Base-by-base conservation (phyloP, 2,329 filamentous ascomycete genomes). In the Graphilbum fragrans region DNA sequence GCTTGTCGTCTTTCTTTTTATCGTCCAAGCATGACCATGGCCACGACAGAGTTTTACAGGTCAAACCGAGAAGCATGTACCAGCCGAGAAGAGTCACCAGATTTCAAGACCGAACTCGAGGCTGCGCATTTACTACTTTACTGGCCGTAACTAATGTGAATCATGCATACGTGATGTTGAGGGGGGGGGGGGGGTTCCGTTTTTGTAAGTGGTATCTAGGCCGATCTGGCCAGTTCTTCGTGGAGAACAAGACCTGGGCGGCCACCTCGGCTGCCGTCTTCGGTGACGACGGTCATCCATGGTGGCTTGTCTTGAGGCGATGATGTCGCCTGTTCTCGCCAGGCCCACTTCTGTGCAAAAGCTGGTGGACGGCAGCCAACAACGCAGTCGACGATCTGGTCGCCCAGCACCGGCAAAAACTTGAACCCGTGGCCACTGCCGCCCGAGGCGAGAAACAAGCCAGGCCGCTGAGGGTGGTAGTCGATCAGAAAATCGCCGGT, bases 401-500 rank as follows among this genome's bases (percentile, higher is more conserved):
- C 70, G 9, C 79, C 79, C 12, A 83, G 60, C 5, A 82, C 70
- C 0, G 79, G 79, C 42, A 82, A 57, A 56, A 83, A 83, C 57
- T 83, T 83, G 65, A 78, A 83, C 5, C 61, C 79, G 54, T 81
- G 77, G 3, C 77, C 76, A 47, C 74, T 79, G 41, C 75, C 77
- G 3, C 74, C 77, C 0, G 74, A 78, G 0, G 74, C 74, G 20
- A 81, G 51, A 51, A 81, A 80, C 4, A 80, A 58, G 14, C 69
- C 67, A 43, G 66, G 55, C 58, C 73, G 73, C 16, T 65, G 59
- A 0, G 82, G 81, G 52, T 86, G 80, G 57, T 79, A 77, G 52
- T 79, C 74, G 45, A 85, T 67, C 41, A 86, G 66, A 62, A 83
- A 86, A 54, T 86, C 77, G 19, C 74, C 81, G 17, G 74, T 75